Conservation (phyloP, 352 stramenopile genomes). For the Pythium aristosporum region DNA sequence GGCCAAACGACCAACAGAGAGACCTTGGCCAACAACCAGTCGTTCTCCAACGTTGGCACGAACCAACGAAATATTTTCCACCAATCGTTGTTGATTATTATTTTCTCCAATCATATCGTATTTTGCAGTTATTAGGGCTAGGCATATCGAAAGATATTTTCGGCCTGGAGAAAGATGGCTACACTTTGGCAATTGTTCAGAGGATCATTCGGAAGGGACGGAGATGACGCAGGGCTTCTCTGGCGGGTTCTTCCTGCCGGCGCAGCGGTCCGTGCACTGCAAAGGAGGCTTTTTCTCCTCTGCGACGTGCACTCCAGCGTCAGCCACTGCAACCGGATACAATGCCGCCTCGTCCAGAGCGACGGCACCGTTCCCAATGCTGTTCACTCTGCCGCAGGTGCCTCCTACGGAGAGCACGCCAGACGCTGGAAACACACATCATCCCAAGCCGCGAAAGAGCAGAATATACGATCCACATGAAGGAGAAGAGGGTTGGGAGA, state of each 20-base stretch:
- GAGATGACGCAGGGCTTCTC: slow-evolving; percentile 37
- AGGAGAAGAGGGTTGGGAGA: slow-evolving; percentile 13
- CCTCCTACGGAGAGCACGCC: not conserved
- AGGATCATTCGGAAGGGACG: not conserved
- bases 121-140: not conserved
- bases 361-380: slow-evolving; percentile 6
- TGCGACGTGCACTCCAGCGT: not conserved
- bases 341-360: not conserved
- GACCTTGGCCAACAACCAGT: slow-evolving; percentile 9
- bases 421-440: not conserved
- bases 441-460: not conserved
- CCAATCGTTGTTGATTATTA: slow-evolving; percentile 8
- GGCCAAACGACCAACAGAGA: not conserved
- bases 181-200: slow-evolving; percentile 3
- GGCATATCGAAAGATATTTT: not conserved
- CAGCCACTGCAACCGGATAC: not conserved
- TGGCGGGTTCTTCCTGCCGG: slow-evolving; percentile 55
- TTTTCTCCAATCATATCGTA: not conserved
- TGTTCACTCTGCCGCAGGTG: slow-evolving; percentile 14
- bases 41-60: slow-evolving; percentile 15
- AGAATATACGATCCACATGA: slow-evolving; percentile 22
- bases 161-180: slow-evolving; percentile 10
- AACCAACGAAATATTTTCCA: slow-evolving; percentile 4
- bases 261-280: slow-evolving; percentile 53
- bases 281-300: slow-evolving; percentile 54